phyloP scores from a whole-genome alignment of 2,329 filamentous ascomycete species.

The Elsinoe batatas region DNA sequence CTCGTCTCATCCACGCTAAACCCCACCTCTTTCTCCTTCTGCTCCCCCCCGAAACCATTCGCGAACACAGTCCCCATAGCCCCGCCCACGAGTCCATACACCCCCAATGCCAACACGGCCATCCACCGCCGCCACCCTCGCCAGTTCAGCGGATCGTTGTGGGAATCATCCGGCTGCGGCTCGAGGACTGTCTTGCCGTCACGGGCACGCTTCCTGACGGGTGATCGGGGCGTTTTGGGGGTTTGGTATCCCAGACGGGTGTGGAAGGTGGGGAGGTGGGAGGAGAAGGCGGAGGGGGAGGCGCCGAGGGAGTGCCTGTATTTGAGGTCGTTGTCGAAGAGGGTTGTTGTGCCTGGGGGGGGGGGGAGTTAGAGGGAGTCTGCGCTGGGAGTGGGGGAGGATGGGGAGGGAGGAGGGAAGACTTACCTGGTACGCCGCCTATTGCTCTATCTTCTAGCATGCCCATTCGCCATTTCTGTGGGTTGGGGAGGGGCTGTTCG shows the following conservation, averaged over 20 bases:
- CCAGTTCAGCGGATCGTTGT: slow-evolving; percentile 92
- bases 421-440: slow-evolving; percentile 74
- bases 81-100: slow-evolving; percentile 88
- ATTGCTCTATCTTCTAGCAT: slow-evolving; percentile 72
- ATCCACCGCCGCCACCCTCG: slow-evolving; percentile 67
- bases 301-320: slow-evolving; percentile 17
- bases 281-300: slow-evolving; percentile 19
- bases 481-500: slow-evolving; percentile 1
- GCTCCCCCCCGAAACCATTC: background rate
- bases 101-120: slow-evolving; percentile 71
- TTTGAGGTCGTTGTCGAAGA: slow-evolving; percentile 12
- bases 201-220: slow-evolving; percentile 61
- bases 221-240: slow-evolving; percentile 5
- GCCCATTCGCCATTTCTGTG: slow-evolving; percentile 53
- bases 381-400: no score
- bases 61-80: slow-evolving; percentile 77
- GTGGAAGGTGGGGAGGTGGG: slow-evolving; percentile 18
- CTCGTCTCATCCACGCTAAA: background rate
- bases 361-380: no score
- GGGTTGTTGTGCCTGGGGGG: background rate
- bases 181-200: slow-evolving; percentile 81
- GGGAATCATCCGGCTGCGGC: slow-evolving; percentile 82
- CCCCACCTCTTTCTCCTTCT: background rate
- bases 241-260: slow-evolving; percentile 14
- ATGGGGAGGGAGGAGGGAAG: background rate